phyloP scores from a whole-genome alignment of 805 yeast species.

The Ogataea neopini region DNA sequence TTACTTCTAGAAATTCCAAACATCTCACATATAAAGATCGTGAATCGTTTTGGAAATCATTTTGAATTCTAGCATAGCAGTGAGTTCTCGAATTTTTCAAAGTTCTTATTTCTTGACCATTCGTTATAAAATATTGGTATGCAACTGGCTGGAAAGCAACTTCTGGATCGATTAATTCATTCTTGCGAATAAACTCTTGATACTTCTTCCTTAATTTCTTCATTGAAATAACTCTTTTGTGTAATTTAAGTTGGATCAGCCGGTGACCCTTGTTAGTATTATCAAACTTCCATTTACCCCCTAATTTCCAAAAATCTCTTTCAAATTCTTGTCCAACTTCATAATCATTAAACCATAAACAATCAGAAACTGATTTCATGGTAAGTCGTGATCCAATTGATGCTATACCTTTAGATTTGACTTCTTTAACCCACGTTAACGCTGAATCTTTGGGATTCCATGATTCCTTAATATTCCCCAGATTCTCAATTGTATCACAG shows the following conservation, averaged over 20 bases:
- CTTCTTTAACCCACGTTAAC: conserved; percentile 15
- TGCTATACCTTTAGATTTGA: conserved; percentile 8
- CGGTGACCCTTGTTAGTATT: conserved; percentile 12
- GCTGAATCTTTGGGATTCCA: conserved; percentile 13
- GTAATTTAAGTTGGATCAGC: conserved; percentile 12
- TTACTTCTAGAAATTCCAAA: conserved; percentile 15
- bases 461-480: conserved; percentile 6
- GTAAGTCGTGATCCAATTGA: conserved; percentile 12
- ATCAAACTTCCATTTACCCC: conserved; percentile 17
- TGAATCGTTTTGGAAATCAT: conserved; percentile 10
- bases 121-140: conserved; percentile 7
- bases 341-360: conserved; percentile 19
- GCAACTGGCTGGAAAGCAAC: conserved; percentile 6
- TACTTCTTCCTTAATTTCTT: conserved; percentile 7
- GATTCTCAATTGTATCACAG: conserved; percentile 9
- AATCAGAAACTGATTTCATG: conserved; percentile 17
- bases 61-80: conserved; percentile 15
- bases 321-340: conserved; percentile 9
- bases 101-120: conserved; percentile 10
- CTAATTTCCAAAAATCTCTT: conserved; percentile 11
- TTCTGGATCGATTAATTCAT: conserved; percentile 12
- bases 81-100: conserved; percentile 2
- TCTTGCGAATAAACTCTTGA: neutral
- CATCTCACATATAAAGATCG: conserved; percentile 14
- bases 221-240: conserved; percentile 9